These are phyloP conservation scores for Arthrobotrys sinensis DNA, from an alignment of 2,329 filamentous ascomycete genomes.

Conservation along the genomic window DNA sequence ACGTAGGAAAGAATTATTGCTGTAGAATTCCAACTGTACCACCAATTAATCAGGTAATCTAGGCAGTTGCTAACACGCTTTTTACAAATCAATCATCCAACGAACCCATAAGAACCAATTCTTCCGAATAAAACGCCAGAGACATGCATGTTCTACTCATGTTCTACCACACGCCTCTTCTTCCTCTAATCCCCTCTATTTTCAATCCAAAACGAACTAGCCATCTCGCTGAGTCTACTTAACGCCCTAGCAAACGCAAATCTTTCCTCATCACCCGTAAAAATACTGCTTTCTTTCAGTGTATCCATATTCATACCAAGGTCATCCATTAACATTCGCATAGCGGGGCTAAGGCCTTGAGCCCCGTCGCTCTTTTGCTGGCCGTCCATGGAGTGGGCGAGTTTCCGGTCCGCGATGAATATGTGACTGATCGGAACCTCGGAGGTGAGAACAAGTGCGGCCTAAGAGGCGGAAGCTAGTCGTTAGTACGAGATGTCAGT, in stretches of 20 bases:
- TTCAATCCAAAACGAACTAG: constrained; percentile 57
- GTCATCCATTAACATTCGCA: constrained; percentile 89
- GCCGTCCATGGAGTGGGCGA: constrained; percentile 75
- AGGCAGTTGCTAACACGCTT: neutral
- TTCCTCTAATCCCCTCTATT: constrained; percentile 45
- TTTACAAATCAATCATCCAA: neutral
- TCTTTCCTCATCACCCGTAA: constrained; percentile 93
- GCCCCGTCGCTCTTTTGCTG: constrained; percentile 73
- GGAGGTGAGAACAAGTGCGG: constrained; percentile 95
- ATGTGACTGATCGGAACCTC: constrained; percentile 87
- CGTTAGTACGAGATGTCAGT: neutral
- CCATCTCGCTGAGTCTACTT: constrained; percentile 75
- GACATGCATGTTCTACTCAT: neutral
- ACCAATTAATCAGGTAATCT: neutral
- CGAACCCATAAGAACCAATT: neutral
- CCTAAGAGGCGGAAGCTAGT: constrained; percentile 70
- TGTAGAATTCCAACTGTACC: too few relatives aligned
- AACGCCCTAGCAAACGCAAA: constrained; percentile 95
- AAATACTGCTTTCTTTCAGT: constrained; percentile 87
- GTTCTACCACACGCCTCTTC: neutral
- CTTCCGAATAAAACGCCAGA: neutral
- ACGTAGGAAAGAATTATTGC: too few relatives aligned
- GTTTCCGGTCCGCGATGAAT: constrained; percentile 73
- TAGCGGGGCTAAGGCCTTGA: constrained; percentile 75
- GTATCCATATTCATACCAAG: constrained; percentile 86